Evolutionary conservation across 352 stramenopile species (phyloP), one percentile per base, ranked within the genome.

Genomic region (Pythium aristosporum): DNA sequence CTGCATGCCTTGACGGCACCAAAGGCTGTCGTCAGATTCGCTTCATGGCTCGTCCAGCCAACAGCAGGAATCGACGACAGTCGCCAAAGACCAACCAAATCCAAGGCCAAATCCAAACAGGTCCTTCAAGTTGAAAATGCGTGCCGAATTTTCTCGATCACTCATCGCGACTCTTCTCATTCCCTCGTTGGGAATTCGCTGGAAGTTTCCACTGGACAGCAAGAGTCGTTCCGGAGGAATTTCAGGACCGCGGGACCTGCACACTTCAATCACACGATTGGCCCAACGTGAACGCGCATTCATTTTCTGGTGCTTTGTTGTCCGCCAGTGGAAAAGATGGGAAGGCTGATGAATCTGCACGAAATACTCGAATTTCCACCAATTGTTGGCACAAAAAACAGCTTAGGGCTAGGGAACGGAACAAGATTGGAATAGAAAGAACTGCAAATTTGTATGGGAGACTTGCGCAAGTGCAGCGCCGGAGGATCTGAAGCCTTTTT

Each of bases 331-430:
- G 11, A 37, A 61, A 49, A 54, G 51, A 67, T 61, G 46, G 20
- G 44, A 43, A 28, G 25, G 18, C 61, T 43, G 61, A 61, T 43
- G 61, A 61, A 68, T 68, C 61, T 61, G 36, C 25, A 6, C 12
- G 3, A 23, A 58, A 68, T 52, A 68, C 62, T 68, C 52, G 30
- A 9, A 18, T 56, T 67, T 67, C 49, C 9, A 49, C 60, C 60
- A 67, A 67, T 67, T 56, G 46, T 46, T 48, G n/a, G 9, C n/a
- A 16, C n/a, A n/a, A n/a, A n/a, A n/a, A n/a, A n/a, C n/a, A n/a
- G n/a, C n/a, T n/a, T n/a, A 65, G 59, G 59, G 48, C 0, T 65
- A 54, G 21, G 49, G 37, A 42, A 42, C 10, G 15, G 15, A 42
- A 20, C 48, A 15, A 25, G 12, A 23, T 59, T 30, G 25, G 25